Evolutionary conservation across 495 filamentous ascomycete genomes (phyloP).

Genomic region (Hypoxylon lienhwacheense): DNA sequence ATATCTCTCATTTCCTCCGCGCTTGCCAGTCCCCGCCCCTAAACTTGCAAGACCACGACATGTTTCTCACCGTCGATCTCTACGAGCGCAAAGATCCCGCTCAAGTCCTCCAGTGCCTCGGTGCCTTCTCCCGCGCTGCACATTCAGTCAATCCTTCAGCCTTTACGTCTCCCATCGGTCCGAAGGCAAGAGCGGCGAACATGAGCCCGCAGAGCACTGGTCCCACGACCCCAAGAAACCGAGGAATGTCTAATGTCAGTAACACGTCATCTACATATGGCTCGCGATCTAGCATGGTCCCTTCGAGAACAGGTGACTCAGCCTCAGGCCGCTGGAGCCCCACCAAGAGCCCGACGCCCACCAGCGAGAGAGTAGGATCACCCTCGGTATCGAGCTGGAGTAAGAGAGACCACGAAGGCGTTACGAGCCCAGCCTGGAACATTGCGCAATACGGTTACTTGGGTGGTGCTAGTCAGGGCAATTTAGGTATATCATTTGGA

Average conservation of each 20-base stretch:
- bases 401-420: conserved; percentile 75
- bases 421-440: conserved; percentile 92
- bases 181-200: conserved; percentile 60
- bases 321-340: conserved; percentile 63
- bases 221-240: conserved; percentile 50
- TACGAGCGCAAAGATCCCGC: conserved; percentile 96
- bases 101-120: conserved; percentile 91
- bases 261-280: conserved; percentile 59
- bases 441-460: conserved; percentile 99
- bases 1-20: conserved; percentile 93
- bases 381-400: conserved; percentile 82
- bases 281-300: conserved; percentile 43
- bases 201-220: conserved; percentile 74
- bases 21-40: conserved; percentile 83
- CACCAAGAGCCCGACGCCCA: conserved; percentile 53
- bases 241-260: conserved; percentile 70
- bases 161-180: conserved; percentile 74
- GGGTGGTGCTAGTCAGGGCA: conserved; percentile 95
- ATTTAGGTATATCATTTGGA: conserved; percentile 90
- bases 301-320: conserved; percentile 52
- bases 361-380: conserved; percentile 40
- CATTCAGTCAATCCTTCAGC: conserved; percentile 71
- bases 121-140: conserved; percentile 87
- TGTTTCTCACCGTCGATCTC: conserved; percentile 96
- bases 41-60: conserved; percentile 86